Base-by-base conservation (phyloP, 164 flowering plant genomes). In the Vitis amurensis region DNA sequence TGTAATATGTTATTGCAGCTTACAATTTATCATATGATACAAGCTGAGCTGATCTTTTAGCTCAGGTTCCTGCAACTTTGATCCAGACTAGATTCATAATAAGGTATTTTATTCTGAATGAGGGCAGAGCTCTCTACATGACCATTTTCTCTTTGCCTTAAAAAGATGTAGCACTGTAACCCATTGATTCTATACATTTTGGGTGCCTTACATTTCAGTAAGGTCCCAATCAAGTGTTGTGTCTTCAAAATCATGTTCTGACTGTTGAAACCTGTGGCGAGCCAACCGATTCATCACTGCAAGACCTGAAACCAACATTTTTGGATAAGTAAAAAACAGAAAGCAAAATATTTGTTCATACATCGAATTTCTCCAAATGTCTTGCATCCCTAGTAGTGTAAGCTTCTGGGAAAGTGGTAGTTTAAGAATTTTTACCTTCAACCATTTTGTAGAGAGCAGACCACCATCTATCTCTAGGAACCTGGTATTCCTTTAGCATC, bases 381-480 rank as follows among this genome's bases (percentile, higher is more conserved):
- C 7, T 3, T 3, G 4, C 44, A 37, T 3, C 27, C 27, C 27
- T 23, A 1, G 27, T 23, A 23, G 27, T 23, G 27, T 23, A 23
- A 23, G 27, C 27, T 23, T 23, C 27, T 23, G 27, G 27, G 27
- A 1, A 23, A 23, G 27, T 23, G 27, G 27, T 1, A 23, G 27
- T 23, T 23, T 23, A 23, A 23, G 2, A 23, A 1, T 23, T 23
- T 23, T 23, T 85, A 91, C 98, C 97, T 88, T 90, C 97, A 73
- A 94, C 79, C 67, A 92, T 79, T 82, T 76, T 90, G 77, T 88
- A 89, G 44, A 92, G 84, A 76, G 98, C 63, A 11, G 93, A 88
- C 94, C 94, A 92, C 98, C 98, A 94, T 48, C 91, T 69, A 64
- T 89, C 89, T 68, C 79, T 81, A 0, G 98, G 76, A 66, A 94